Evolutionary conservation across 2,329 filamentous ascomycete species (phyloP).

Genomic region (Clarireedia paspali): DNA sequence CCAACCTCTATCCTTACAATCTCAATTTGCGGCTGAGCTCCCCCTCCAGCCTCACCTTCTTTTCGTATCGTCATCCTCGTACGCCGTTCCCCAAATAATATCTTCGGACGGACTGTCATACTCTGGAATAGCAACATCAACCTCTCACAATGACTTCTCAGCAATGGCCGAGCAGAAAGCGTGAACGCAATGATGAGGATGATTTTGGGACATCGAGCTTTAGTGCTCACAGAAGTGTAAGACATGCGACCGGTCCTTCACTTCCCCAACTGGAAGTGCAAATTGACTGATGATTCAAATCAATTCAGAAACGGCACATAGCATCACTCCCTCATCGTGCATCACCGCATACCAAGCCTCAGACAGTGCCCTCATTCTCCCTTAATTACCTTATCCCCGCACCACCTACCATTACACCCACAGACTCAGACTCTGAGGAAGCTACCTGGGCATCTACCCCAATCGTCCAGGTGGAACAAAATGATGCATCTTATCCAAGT

Average conservation of each 20-base stretch:
- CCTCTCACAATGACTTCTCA: not conserved
- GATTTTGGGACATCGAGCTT: constrained; percentile 22
- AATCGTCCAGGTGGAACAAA: constrained; percentile 17
- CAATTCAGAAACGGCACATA: constrained; percentile 27
- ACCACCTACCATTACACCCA: constrained; percentile 27
- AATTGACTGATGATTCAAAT: not conserved
- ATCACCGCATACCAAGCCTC: constrained; percentile 18
- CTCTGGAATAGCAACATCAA: not conserved
- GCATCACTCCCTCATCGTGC: constrained; percentile 23
- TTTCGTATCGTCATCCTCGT: not conserved
- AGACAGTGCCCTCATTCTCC: constrained; percentile 15
- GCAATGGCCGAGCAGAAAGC: constrained; percentile 20
- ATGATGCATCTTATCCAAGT: constrained; percentile 12
- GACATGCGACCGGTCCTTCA: not conserved
- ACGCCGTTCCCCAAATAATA: no score
- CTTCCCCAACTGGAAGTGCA: not conserved
- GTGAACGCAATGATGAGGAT: constrained; percentile 25
- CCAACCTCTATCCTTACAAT: not conserved
- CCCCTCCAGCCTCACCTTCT: not conserved
- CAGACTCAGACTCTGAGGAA: constrained; percentile 27
- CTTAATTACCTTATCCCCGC: constrained; percentile 17
- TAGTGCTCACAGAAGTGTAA: constrained; percentile 27
- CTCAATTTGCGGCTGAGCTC: not conserved
- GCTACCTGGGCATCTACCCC: constrained; percentile 22
- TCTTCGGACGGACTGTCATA: no score